Evolutionary conservation across 441 rosid genomes (phyloP).

Genomic region (Pelargonium cotyledonis): DNA sequence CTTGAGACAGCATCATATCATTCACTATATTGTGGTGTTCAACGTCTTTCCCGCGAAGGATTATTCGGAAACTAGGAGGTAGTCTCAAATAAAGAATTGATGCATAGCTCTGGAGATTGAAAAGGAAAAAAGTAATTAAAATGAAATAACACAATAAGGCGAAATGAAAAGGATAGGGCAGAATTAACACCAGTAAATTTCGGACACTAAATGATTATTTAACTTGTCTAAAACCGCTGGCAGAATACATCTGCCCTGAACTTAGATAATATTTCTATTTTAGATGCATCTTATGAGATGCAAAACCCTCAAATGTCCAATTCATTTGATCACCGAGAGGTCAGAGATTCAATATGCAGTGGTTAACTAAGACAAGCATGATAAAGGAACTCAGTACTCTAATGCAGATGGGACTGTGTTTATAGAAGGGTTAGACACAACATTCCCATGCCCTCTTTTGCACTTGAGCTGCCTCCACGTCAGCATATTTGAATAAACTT

Average conservation of each 20-base stretch:
- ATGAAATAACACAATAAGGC: no score
- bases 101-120: slow-evolving; percentile 64
- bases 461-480: not conserved
- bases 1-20: slow-evolving; percentile 78
- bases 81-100: slow-evolving; percentile 84
- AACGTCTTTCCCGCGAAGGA: slow-evolving; percentile 83
- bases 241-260: not conserved
- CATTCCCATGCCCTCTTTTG: not conserved
- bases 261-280: not conserved
- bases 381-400: not conserved
- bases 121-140: slow-evolving; percentile 15
- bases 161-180: not conserved
- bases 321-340: not conserved
- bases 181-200: not conserved
- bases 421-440: not conserved
- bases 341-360: not conserved
- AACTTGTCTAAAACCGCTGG: no score
- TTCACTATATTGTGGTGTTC: slow-evolving; percentile 89
- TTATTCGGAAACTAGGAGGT: slow-evolving; percentile 71
- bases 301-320: not conserved
- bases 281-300: not conserved
- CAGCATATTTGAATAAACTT: not conserved
- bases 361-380: not conserved
- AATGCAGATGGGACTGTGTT: not conserved
- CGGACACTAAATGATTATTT: no score